phyloP scores from a whole-genome alignment of 1,284 basidiomycete genomes.

The Termitomyces sp. region DNA sequence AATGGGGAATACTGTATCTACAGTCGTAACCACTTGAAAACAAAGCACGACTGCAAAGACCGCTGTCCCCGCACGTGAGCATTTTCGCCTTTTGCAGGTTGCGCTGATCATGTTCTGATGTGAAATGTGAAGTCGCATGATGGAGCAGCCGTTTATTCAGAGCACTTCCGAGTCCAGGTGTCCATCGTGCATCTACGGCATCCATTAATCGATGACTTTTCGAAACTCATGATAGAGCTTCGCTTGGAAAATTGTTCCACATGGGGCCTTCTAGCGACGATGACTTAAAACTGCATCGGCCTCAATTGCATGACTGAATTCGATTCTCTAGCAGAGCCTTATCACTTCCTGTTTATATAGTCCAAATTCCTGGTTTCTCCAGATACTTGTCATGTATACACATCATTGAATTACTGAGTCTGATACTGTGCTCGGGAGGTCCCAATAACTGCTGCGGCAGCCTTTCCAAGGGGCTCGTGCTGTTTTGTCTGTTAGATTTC shows the following conservation, averaged over 20 bases:
- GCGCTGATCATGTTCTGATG: slow-evolving; percentile 2
- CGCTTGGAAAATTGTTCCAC: neutral
- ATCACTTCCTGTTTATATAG: neutral
- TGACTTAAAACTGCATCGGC: neutral
- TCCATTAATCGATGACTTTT: slow-evolving; percentile 3
- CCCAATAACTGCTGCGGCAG: neutral
- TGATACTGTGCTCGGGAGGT: neutral
- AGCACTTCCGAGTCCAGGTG: slow-evolving; percentile 7
- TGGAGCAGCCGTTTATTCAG: slow-evolving; percentile 8
- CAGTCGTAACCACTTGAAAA: slow-evolving; percentile 25
- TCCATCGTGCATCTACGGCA: slow-evolving; percentile 13
- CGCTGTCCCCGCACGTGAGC: slow-evolving; percentile 34
- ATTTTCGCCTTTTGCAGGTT: neutral
- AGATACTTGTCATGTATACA: neutral
- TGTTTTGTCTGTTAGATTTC: neutral
- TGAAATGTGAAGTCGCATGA: slow-evolving; percentile 1
- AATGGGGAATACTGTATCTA: slow-evolving; percentile 28
- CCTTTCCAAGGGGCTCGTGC: neutral
- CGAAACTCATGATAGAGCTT: neutral
- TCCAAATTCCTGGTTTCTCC: slow-evolving; percentile 1
- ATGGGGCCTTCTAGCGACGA: neutral
- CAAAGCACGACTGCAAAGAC: slow-evolving; percentile 31
- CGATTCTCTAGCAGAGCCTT: neutral
- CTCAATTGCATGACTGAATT: neutral
- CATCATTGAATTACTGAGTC: neutral